phyloP scores from a whole-genome alignment of 1,284 basidiomycete species.

The Amylostereum chailletii region DNA sequence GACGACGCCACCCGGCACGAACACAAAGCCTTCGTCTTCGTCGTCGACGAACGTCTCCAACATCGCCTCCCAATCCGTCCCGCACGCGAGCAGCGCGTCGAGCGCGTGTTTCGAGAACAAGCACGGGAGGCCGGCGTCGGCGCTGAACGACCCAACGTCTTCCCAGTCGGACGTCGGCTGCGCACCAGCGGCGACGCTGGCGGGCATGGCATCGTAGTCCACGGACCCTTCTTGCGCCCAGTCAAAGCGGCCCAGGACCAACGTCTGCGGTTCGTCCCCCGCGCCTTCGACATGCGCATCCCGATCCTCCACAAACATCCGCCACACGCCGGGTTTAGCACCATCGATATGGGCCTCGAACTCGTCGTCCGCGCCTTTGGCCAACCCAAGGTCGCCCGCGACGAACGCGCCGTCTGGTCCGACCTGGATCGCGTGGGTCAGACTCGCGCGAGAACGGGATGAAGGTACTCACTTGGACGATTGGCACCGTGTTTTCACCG shows the following conservation, averaged over 20 bases:
- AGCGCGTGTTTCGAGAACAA: constrained; percentile 1
- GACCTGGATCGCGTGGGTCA: not conserved
- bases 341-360: constrained; percentile 8
- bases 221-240: constrained; percentile 4
- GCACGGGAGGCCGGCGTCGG: constrained; percentile 5
- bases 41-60: constrained; percentile 4
- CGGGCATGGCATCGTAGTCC: constrained; percentile 2
- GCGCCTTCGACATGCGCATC: too few species aligned
- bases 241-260: not conserved
- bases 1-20: constrained; percentile 6
- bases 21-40: not conserved
- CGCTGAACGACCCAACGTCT: constrained; percentile 4
- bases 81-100: not conserved
- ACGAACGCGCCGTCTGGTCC: constrained; percentile 4
- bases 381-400: constrained; percentile 3
- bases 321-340: constrained; percentile 9
- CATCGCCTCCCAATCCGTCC: constrained; percentile 1
- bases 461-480: constrained; percentile 1
- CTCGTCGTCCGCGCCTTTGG: constrained; percentile 6
- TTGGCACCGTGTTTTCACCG: not conserved
- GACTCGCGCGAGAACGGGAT: not conserved
- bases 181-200: not conserved
- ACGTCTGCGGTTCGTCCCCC: too few species aligned
- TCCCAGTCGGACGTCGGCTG: constrained; percentile 1
- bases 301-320: not conserved